These are phyloP conservation scores for Candida sp. DNA, from an alignment of 1,139 yeast genomes.

Conservation along the genomic window DNA sequence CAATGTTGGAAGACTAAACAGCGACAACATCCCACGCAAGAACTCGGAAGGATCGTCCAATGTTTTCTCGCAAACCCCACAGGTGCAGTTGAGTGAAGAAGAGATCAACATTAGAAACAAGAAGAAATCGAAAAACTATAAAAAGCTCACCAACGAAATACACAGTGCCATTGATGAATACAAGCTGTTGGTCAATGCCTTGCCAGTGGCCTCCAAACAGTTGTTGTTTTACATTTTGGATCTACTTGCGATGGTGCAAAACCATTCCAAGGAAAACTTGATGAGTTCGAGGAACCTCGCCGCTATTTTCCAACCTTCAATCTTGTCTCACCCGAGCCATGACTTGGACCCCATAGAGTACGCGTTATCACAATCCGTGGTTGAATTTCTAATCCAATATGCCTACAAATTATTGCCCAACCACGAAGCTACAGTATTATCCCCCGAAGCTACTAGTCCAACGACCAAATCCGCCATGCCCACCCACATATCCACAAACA, in stretches of 20 bases:
- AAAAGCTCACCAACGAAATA: slow-evolving; percentile 59
- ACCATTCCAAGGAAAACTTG: slow-evolving; percentile 74
- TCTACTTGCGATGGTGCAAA: slow-evolving; percentile 83
- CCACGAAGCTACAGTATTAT: slow-evolving; percentile 18
- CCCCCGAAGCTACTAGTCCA: slow-evolving; percentile 6
- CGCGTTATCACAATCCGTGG: slow-evolving; percentile 83
- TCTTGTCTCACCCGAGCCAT: slow-evolving; percentile 90
- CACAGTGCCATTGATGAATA: slow-evolving; percentile 74
- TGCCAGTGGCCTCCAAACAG: slow-evolving; percentile 79
- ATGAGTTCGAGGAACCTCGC: slow-evolving; percentile 96
- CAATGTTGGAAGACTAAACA: slow-evolving; percentile 29
- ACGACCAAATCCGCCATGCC: not conserved
- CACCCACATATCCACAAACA: slow-evolving; percentile 1
- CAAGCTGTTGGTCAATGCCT: slow-evolving; percentile 63
- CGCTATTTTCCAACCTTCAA: slow-evolving; percentile 95
- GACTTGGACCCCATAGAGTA: slow-evolving; percentile 93
- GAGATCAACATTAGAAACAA: slow-evolving; percentile 7
- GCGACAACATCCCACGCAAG: slow-evolving; percentile 2
- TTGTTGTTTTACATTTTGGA: slow-evolving; percentile 89
- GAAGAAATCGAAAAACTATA: slow-evolving; percentile 38
- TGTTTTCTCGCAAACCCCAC: slow-evolving; percentile 3
- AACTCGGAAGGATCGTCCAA: slow-evolving; percentile 6
- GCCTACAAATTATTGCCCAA: slow-evolving; percentile 75
- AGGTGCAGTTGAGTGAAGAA: slow-evolving; percentile 10
- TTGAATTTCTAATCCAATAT: slow-evolving; percentile 88